Conservation (phyloP, 2,329 filamentous ascomycete species). For the Diaporthe helianthi region DNA sequence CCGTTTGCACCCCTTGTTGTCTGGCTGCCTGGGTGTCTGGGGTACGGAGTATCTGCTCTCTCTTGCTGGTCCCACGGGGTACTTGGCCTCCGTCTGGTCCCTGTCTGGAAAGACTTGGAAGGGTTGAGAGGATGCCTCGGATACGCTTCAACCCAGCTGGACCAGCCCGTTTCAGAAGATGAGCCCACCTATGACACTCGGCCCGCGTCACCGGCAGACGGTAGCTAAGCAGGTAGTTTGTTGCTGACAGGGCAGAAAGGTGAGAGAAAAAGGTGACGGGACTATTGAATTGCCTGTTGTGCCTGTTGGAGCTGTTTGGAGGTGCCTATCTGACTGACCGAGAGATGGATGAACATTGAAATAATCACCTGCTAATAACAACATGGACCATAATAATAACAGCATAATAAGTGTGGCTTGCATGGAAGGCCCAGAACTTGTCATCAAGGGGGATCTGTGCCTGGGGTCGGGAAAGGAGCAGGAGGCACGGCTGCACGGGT, state of each 20-base stretch:
- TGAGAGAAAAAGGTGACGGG: neutral
- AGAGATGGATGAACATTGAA: neutral
- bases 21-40: neutral
- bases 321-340: neutral
- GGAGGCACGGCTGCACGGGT: constrained; percentile 20
- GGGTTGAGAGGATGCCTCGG: constrained; percentile 6
- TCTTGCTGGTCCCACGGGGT: no score
- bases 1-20: constrained; percentile 4
- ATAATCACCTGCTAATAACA: neutral
- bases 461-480: constrained; percentile 22
- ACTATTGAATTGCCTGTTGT: constrained; percentile 8
- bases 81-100: neutral
- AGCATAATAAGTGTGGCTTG: constrained; percentile 25
- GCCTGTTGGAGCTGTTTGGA: neutral
- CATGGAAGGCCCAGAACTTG: constrained; percentile 23
- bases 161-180: constrained; percentile 17
- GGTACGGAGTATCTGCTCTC: neutral
- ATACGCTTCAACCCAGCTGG: constrained; percentile 19
- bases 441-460: constrained; percentile 27
- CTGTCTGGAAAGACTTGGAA: neutral
- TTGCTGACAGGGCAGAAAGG: neutral
- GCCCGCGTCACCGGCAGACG: neutral
- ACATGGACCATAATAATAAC: no score
- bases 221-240: no score
- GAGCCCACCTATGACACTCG: neutral